Base-by-base conservation (phyloP, 129 eudicot species). In the Apium graveolens region DNA sequence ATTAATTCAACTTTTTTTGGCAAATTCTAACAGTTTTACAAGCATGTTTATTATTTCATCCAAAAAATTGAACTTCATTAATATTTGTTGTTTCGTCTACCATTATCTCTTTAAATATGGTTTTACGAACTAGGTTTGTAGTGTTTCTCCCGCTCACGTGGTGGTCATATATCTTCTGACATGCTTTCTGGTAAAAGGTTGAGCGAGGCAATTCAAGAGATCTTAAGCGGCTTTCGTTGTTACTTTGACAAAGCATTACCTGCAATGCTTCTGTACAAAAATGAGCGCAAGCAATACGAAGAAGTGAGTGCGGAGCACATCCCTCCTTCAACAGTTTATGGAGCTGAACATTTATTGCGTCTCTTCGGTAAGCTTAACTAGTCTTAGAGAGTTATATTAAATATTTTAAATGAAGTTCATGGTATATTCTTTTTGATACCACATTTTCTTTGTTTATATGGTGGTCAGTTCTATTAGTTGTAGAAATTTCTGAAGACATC, bases 311-410 rank as follows among this genome's bases (percentile, higher is more conserved):
- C 77, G 20, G 90, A 87, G 75, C 79, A 86, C 75, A 82, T 80
- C 70, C 88, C 97, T 73, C 99, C 97, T 45, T 91, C 99, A 79
- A 86, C 81, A 35, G 55, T 95, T 39, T 95, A 95, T 78, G 99
- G 99, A 66, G 99, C 99, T 73, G 97, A 95, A 80, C 99, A 95
- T 90, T 88, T 95, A 26, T 57, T 95, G 74, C 98, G 97, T 46
- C 93, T 95, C n/a, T 91, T 95, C 78, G 98, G 98, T 95, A 90
- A 31, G 88, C 75, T 83, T 29, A 1, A 53, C 11, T 29, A 62
- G 11, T 27, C 37, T 26, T n/a, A 7, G 0, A 11, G 55, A 20
- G 55, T 48, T 48, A 16, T 48, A 0, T 48, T 48, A 0, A 48
- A 16, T 17, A 48, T 11, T 48, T 48, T 48, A 2, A 48, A 48